phyloP scores from a whole-genome alignment of 1,139 yeast species.

The Lodderomyces oxycetoniae region DNA sequence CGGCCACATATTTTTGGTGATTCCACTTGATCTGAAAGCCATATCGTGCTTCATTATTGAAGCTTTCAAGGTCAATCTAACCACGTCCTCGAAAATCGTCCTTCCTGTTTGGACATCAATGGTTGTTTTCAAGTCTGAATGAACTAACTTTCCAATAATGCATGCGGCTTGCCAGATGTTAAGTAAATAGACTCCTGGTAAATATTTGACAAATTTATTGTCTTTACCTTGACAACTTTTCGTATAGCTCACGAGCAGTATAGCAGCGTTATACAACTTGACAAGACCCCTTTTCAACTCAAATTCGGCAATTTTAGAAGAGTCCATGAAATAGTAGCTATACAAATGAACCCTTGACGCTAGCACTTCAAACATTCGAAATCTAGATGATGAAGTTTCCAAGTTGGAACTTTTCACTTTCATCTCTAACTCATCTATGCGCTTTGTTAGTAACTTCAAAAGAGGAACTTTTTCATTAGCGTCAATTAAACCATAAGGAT shows the following conservation, averaged over 20 bases:
- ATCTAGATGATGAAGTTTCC: constrained; percentile 36
- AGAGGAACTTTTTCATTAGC: constrained; percentile 70
- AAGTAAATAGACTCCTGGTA: constrained; percentile 79
- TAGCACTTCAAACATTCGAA: constrained; percentile 61
- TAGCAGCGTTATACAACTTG: constrained; percentile 73
- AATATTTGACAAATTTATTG: constrained; percentile 61
- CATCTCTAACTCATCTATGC: constrained; percentile 71
- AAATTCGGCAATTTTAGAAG: constrained; percentile 47
- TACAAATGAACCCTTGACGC: constrained; percentile 75
- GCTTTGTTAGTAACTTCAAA: constrained; percentile 62
- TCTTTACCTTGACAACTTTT: constrained; percentile 56
- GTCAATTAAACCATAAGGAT: constrained; percentile 62
- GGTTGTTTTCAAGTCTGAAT: constrained; percentile 63
- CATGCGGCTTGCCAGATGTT: constrained; percentile 91
- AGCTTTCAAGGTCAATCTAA: constrained; percentile 67
- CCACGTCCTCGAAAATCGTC: constrained; percentile 64
- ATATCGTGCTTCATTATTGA: constrained; percentile 87
- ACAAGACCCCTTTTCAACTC: constrained; percentile 74
- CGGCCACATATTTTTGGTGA: constrained; percentile 93
- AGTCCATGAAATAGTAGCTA: constrained; percentile 77
- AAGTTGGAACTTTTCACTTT: constrained; percentile 22
- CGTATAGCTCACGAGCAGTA: constrained; percentile 65
- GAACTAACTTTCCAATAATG: constrained; percentile 71
- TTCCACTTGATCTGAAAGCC: constrained; percentile 88
- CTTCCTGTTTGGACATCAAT: constrained; percentile 73